Conservation (phyloP, 2,329 filamentous ascomycete species). For the Colletotrichum tofieldiae region DNA sequence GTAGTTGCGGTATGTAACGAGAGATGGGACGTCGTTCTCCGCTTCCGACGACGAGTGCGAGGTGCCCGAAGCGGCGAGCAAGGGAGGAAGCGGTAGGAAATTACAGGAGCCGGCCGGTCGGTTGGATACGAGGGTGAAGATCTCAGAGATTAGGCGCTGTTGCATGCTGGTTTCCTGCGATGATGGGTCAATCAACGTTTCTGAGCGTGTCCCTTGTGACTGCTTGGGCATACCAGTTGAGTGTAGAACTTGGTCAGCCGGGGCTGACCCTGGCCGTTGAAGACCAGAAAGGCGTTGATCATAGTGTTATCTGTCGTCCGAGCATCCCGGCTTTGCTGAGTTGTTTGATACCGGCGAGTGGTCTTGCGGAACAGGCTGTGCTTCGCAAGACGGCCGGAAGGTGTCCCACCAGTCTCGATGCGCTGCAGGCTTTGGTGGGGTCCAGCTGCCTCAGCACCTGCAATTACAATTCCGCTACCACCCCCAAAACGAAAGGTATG, state of each 20-base stretch:
- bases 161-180: slow-evolving; percentile 94
- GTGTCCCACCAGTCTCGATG: not conserved
- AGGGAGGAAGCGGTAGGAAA: slow-evolving; percentile 86
- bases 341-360: not conserved
- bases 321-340: slow-evolving; percentile 42
- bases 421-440: slow-evolving; percentile 31
- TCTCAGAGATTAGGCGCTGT: slow-evolving; percentile 96
- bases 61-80: slow-evolving; percentile 75
- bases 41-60: slow-evolving; percentile 76
- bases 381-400: not conserved
- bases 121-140: slow-evolving; percentile 95
- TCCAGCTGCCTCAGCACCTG: slow-evolving; percentile 5
- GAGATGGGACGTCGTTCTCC: slow-evolving; percentile 90
- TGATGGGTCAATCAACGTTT: slow-evolving; percentile 2
- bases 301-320: slow-evolving; percentile 66
- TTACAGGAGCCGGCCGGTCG: slow-evolving; percentile 95
- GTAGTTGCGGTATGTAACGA: slow-evolving; percentile 98
- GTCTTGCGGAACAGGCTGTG: not conserved
- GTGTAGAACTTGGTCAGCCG: slow-evolving; percentile 99
- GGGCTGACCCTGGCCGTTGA: slow-evolving; percentile 98
- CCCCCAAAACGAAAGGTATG: slow-evolving; percentile 25
- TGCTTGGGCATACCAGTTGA: slow-evolving; percentile 77
- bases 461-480: not conserved
- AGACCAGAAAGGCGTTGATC: slow-evolving; percentile 99
- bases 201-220: not conserved